A percentile compares a stretch with the other conserved stretches of the same genome.
phyloP scores from a whole-genome alignment of 163 green algal genomes.

The Chlorella variabilis region DNA sequence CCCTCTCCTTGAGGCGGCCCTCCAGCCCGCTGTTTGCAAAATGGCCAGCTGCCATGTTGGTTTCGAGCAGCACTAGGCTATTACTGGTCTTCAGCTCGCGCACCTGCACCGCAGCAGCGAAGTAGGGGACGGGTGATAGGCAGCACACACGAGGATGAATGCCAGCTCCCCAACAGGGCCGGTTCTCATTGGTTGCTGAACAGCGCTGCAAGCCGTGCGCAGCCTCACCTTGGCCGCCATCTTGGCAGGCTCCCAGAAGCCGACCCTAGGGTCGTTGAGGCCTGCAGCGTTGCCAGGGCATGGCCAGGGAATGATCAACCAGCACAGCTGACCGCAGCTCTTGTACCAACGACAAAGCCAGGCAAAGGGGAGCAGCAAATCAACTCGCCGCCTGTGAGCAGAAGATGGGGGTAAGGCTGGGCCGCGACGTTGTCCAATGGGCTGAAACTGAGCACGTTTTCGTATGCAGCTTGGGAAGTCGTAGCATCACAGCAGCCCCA shows the following conservation, averaged over 20 bases:
- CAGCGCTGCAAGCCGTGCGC: neutral
- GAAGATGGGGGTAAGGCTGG: constrained; percentile 32
- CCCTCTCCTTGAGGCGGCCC: constrained; percentile 73
- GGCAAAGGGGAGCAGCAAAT: no score
- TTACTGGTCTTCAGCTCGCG: constrained; percentile 2
- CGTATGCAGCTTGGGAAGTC: neutral
- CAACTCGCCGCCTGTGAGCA: constrained; percentile 31
- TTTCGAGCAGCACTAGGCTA: constrained; percentile 27
- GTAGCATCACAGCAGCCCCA: constrained; percentile 59
- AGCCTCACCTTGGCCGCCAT: constrained; percentile 29
- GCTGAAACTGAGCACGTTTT: constrained; percentile 76
- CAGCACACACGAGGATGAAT: no score
- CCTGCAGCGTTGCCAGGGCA: constrained; percentile 23
- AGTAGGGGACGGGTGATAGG: no score
- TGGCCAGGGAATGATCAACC: no score
- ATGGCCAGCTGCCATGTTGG: constrained; percentile 41
- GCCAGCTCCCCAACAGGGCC: no score
- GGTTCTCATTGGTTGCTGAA: no score
- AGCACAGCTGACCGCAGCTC: no score
- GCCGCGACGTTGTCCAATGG: constrained; percentile 80
- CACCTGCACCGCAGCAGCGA: neutral
- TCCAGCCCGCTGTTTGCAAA: constrained; percentile 57
- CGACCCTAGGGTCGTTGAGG: constrained; percentile 34
- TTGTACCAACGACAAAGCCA: no score
- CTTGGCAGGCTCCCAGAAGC: constrained; percentile 46